These are phyloP conservation scores for Fusarium sambucinum DNA, from an alignment of 2,329 filamentous ascomycete genomes.

Conservation along the genomic window DNA sequence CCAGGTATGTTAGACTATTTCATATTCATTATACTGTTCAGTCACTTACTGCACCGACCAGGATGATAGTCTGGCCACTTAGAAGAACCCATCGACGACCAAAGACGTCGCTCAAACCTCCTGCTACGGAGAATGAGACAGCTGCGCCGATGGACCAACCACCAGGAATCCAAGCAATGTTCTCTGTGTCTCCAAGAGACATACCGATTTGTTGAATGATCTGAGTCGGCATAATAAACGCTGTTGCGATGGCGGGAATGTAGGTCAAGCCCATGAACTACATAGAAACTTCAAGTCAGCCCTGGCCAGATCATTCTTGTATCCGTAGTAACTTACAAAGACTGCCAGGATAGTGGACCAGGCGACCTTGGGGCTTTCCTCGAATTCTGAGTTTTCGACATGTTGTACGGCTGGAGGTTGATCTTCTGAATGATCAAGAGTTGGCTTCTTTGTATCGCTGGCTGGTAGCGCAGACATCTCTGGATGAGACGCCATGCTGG, in stretches of 20 bases:
- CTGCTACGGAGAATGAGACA: conserved; percentile 15
- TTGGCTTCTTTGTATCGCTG: background rate
- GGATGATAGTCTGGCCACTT: conserved; percentile 8
- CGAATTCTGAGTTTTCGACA: conserved; percentile 2
- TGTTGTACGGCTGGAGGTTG: background rate
- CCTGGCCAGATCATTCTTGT: accelerated
- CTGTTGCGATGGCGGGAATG: conserved; percentile 18
- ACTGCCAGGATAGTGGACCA: conserved; percentile 16
- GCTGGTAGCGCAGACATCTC: background rate
- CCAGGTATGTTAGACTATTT: background rate
- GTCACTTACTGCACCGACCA: conserved; percentile 5
- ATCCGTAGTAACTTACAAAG: background rate
- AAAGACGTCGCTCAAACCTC: conserved; percentile 18
- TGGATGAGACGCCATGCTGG: background rate
- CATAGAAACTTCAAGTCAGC: background rate
- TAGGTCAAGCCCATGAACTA: conserved; percentile 22
- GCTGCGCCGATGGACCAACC: conserved; percentile 18
- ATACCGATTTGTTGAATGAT: conserved; percentile 19
- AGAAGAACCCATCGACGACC: conserved; percentile 15
- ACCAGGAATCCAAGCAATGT: conserved; percentile 20
- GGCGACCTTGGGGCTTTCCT: conserved; percentile 7
- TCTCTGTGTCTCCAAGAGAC: conserved; percentile 6
- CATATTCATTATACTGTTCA: accelerated
- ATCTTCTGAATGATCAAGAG: background rate
- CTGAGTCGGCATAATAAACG: conserved; percentile 17